phyloP scores from a whole-genome alignment of 1,284 basidiomycete genomes.

The Marasmius sp. region DNA sequence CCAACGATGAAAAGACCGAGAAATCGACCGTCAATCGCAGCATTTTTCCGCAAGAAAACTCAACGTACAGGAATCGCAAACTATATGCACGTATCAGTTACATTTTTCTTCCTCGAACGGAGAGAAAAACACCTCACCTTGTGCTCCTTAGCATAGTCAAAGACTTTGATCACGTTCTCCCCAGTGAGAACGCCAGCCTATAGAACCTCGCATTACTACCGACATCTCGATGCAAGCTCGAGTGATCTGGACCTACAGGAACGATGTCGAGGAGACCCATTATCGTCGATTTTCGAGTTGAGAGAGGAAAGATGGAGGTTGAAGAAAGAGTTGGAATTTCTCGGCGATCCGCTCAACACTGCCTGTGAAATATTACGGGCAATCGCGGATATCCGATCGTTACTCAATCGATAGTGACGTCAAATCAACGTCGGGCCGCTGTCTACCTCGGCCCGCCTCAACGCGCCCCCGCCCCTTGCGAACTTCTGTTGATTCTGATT shows the following conservation, averaged over 20 bases:
- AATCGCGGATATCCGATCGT: too few species aligned
- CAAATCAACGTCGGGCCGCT: too few species aligned
- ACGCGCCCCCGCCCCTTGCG: too few species aligned
- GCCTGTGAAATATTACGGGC: too few species aligned
- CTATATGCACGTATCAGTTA: constrained; percentile 34
- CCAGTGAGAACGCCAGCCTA: constrained; percentile 88
- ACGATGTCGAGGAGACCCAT: constrained; percentile 76
- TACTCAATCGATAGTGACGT: too few species aligned
- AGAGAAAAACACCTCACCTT: constrained; percentile 51
- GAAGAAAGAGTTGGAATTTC: not conserved
- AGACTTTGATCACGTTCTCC: constrained; percentile 84
- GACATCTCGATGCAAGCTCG: not conserved
- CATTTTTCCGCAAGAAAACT: not conserved
- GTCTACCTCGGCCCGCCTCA: too few species aligned
- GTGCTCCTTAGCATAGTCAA: constrained; percentile 83
- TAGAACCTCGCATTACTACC: constrained; percentile 4
- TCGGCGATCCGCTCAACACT: too few species aligned
- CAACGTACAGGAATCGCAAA: constrained; percentile 84
- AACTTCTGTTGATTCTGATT: too few species aligned
- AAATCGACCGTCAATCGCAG: not conserved
- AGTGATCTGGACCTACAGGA: constrained; percentile 47
- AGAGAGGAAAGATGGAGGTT: constrained; percentile 10
- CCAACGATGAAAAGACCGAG: not conserved
- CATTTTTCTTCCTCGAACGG: not conserved
- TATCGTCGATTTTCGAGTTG: constrained; percentile 13